phyloP scores from a whole-genome alignment of 2,329 filamentous ascomycete species.

The Gnomoniopsis sp. region DNA sequence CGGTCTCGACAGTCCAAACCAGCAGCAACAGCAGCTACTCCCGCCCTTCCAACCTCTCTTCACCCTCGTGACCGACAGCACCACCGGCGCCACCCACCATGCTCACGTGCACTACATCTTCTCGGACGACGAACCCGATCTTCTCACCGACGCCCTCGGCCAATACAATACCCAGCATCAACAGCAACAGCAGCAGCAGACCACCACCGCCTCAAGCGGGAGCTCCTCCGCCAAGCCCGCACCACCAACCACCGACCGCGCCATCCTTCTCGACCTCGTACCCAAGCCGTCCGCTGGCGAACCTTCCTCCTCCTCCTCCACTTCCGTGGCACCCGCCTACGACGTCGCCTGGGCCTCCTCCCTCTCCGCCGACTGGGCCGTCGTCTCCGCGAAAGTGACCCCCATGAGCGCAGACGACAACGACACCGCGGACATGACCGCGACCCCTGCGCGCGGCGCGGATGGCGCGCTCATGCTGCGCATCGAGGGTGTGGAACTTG shows the following conservation, averaged over 20 bases:
- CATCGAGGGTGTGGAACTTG: slow-evolving; percentile 53
- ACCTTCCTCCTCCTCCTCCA: not conserved
- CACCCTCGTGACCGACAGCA: slow-evolving; percentile 73
- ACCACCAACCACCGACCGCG: slow-evolving; percentile 33
- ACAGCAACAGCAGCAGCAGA: slow-evolving; percentile 12
- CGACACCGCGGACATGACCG: slow-evolving; percentile 18
- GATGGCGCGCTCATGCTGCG: slow-evolving; percentile 53
- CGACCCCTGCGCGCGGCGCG: slow-evolving; percentile 28
- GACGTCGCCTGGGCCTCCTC: slow-evolving; percentile 67
- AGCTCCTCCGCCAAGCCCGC: slow-evolving; percentile 21
- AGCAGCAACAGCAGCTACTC: slow-evolving; percentile 21
- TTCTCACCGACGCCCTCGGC: slow-evolving; percentile 64
- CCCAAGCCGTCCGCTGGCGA: slow-evolving; percentile 20
- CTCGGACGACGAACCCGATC: slow-evolving; percentile 80
- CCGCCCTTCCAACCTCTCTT: slow-evolving; percentile 77
- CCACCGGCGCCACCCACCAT: slow-evolving; percentile 73
- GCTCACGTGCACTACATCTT: slow-evolving; percentile 91
- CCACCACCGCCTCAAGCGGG: slow-evolving; percentile 26
- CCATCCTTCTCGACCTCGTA: slow-evolving; percentile 55
- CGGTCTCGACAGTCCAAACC: slow-evolving; percentile 12
- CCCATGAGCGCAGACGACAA: slow-evolving; percentile 39
- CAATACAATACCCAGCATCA: slow-evolving; percentile 32
- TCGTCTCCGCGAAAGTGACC: slow-evolving; percentile 44
- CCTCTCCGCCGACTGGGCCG: slow-evolving; percentile 70
- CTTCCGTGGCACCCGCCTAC: slow-evolving; percentile 32